Evolutionary conservation across 1,284 basidiomycete species (phyloP), one percentile per base, ranked within the genome.

Genomic region (Sporisorium exsertum): DNA sequence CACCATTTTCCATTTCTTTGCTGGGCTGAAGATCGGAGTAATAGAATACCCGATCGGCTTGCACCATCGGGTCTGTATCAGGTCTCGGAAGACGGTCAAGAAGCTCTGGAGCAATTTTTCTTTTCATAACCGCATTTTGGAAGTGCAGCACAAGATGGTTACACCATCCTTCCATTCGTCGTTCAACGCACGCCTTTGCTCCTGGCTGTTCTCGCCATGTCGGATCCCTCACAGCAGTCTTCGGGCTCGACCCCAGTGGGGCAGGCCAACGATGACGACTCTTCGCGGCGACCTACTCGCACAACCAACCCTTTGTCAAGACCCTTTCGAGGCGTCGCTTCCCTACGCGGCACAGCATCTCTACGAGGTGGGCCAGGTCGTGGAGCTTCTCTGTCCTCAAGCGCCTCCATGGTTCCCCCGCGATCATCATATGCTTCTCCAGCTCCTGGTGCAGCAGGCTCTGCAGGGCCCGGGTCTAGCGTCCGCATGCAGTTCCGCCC

Each of bases 401-500:
- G 55, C 58, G 58, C 66, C 7, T 72, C 70, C 26, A 77, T 77
- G 69, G 70, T 77, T 1, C 74, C 74, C 3, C 64, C 69, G 5
- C 32, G 74, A 18, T 63, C 67, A 27, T 72, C 69, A 5, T 77
- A 72, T 22, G 74, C 70, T 27, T 62, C 74, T n/a, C 56, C 70
- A 51, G 50, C 70, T 9, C 52, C 73, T 26, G 63, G 65, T 3
- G 45, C 66, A 15, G 24, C 61, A 22, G 57, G 52, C 3, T 35
- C 61, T 12, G 53, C 69, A 16, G 59, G 58, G 2, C 52, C 64
- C 6, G 62, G 65, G 5, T 52, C 70, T 2, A 66, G 66, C 7
- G 63, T 57, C 3, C 71, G 79, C 37, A 79, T 82, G 74, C 58
- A 72, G 35, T 82, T 82, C 46, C 77, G 78, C 7, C 81, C 81